Evolutionary conservation across 2,329 filamentous ascomycete species (phyloP).

Genomic region (Fusarium drepaniforme): DNA sequence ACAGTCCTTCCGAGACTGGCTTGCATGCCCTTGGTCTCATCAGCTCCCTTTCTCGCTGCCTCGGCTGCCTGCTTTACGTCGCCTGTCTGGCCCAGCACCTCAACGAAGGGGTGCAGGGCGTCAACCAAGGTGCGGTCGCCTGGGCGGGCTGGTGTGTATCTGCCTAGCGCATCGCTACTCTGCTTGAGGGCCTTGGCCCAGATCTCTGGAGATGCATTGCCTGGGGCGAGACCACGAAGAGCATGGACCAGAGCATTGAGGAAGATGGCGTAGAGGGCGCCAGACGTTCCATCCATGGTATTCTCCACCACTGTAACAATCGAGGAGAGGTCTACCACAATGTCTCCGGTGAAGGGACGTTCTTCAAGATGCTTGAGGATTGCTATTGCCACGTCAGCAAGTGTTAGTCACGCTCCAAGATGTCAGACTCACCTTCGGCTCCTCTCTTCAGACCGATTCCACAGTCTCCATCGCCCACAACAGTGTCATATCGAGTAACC

Average conservation of each 20-base stretch:
- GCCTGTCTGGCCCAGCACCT: constrained; percentile 73
- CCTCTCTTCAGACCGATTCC: constrained; percentile 88
- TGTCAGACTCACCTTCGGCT: constrained; percentile 72
- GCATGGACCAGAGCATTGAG: constrained; percentile 84
- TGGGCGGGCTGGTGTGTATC: constrained; percentile 89
- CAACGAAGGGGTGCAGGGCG: constrained; percentile 88
- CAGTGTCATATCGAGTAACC: constrained; percentile 80
- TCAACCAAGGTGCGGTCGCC: constrained; percentile 94
- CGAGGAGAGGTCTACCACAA: constrained; percentile 63
- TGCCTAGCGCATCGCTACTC: constrained; percentile 77
- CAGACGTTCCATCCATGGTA: constrained; percentile 72
- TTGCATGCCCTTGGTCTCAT: constrained; percentile 91
- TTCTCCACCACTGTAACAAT: constrained; percentile 68
- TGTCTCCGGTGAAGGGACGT: constrained; percentile 62
- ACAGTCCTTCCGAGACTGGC: constrained; percentile 78
- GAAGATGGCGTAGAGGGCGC: constrained; percentile 82
- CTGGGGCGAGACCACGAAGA: constrained; percentile 58
- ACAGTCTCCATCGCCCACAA: constrained; percentile 92
- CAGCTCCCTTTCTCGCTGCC: constrained; percentile 80
- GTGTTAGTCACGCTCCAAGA: background rate
- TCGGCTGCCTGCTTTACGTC: constrained; percentile 79
- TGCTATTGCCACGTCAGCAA: constrained; percentile 53
- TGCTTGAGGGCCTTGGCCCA: constrained; percentile 77
- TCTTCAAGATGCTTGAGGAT: constrained; percentile 63
- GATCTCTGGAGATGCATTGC: constrained; percentile 54